These are phyloP conservation scores for Flaveria trinervia DNA, from an alignment of 129 eudicot species.

Conservation along the genomic window DNA sequence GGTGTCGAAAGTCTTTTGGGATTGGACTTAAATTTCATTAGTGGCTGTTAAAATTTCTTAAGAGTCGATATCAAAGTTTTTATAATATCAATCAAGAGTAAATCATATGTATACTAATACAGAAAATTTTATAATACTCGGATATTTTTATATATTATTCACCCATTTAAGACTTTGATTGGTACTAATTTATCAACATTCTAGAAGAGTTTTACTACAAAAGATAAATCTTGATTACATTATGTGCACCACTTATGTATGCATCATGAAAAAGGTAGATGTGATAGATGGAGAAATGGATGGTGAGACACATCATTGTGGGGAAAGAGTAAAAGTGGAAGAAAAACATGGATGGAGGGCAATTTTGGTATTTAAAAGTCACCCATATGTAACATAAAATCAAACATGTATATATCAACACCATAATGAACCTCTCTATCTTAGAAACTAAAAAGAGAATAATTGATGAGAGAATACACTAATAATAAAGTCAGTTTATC, in stretches of 20 bases:
- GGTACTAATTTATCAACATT: background rate
- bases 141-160: too few species aligned
- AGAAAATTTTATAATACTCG: too few species aligned
- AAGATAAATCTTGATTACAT: background rate
- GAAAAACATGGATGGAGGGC: background rate
- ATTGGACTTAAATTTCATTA: too few species aligned
- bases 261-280: background rate
- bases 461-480: constrained; percentile 10
- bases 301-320: background rate
- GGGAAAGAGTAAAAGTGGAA: background rate
- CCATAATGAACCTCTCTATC: constrained; percentile 3
- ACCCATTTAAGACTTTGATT: background rate
- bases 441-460: background rate
- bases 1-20: too few species aligned
- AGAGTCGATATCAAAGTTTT: too few species aligned
- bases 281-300: constrained; percentile 1
- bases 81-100: too few species aligned
- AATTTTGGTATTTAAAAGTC: background rate
- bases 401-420: background rate
- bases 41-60: too few species aligned
- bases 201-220: background rate
- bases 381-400: background rate
- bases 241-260: constrained; percentile 1
- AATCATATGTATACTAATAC: too few species aligned
- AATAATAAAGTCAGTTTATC: constrained; percentile 15